Conservation (phyloP, 805 yeast species). For the Cyberlindnera bimundalis region DNA sequence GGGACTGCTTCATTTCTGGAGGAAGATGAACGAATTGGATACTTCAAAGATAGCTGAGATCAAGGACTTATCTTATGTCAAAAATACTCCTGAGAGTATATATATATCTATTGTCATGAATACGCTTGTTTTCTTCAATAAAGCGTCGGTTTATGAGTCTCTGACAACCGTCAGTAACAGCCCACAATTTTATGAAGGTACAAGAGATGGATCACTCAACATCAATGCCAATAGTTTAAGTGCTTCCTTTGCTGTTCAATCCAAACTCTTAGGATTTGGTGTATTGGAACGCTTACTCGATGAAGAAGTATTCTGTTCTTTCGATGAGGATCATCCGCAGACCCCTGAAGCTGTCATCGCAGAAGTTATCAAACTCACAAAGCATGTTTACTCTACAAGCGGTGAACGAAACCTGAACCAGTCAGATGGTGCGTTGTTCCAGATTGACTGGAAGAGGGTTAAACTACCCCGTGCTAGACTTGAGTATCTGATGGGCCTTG, state of each 20-base stretch:
- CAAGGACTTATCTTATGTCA: slow-evolving; percentile 35
- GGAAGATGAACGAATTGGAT: slow-evolving; percentile 22
- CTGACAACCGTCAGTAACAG: slow-evolving; percentile 32
- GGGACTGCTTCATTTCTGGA: slow-evolving; percentile 27
- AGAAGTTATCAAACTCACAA: slow-evolving; percentile 42
- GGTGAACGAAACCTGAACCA: slow-evolving; percentile 34
- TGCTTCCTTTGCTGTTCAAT: slow-evolving; percentile 36
- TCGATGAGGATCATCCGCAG: slow-evolving; percentile 23
- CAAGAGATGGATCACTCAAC: slow-evolving; percentile 19
- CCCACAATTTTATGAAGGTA: slow-evolving; percentile 38
- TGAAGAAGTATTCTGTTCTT: slow-evolving; percentile 25
- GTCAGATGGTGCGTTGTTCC: slow-evolving; percentile 35
- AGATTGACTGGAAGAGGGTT: slow-evolving; percentile 36
- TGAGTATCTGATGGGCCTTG: slow-evolving; percentile 32
- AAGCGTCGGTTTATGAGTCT: slow-evolving; percentile 37
- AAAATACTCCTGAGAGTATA: slow-evolving; percentile 36
- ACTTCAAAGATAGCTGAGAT: slow-evolving; percentile 29
- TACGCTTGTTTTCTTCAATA: slow-evolving; percentile 43
- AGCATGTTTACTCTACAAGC: slow-evolving; percentile 37
- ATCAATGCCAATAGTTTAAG: slow-evolving; percentile 19
- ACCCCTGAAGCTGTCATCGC: slow-evolving; percentile 41
- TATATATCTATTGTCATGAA: slow-evolving; percentile 39
- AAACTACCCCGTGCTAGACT: slow-evolving; percentile 37
- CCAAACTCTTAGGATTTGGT: slow-evolving; percentile 39
- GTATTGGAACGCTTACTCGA: slow-evolving; percentile 34